Conservation (phyloP, 495 filamentous ascomycete species). For the Delitschia confertaspora region DNA sequence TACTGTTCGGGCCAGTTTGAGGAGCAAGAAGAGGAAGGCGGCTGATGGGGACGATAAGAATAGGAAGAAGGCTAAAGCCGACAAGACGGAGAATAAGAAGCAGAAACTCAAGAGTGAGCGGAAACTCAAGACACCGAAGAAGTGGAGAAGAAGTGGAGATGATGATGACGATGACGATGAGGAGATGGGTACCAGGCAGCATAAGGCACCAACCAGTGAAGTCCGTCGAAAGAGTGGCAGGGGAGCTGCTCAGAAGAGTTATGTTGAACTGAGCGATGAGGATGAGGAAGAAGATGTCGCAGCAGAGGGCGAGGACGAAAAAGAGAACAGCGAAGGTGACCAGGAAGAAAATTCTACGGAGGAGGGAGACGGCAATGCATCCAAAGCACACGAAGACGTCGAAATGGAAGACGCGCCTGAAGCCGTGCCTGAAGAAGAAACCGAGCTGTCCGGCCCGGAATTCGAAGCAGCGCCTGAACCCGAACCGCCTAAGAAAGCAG, state of each 20-base stretch:
- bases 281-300: slow-evolving; percentile 52
- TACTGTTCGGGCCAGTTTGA: slow-evolving; percentile 41
- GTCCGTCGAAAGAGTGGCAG: slow-evolving; percentile 38
- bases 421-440: slow-evolving; percentile 5
- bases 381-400: slow-evolving; percentile 10
- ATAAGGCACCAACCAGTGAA: slow-evolving; percentile 27
- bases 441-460: slow-evolving; percentile 1
- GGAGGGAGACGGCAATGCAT: slow-evolving; percentile 14
- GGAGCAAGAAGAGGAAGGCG: slow-evolving; percentile 30
- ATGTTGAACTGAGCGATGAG: slow-evolving; percentile 49
- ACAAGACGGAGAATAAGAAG: slow-evolving; percentile 28
- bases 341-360: slow-evolving; percentile 25
- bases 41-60: slow-evolving; percentile 5
- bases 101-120: slow-evolving; percentile 38
- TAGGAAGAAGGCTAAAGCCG: slow-evolving; percentile 38
- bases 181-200: not conserved
- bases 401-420: slow-evolving; percentile 9
- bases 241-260: slow-evolving; percentile 37
- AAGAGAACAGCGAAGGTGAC: slow-evolving; percentile 19
- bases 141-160: slow-evolving; percentile 35
- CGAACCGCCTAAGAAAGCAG: not conserved
- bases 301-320: slow-evolving; percentile 33
- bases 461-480: not conserved
- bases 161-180: slow-evolving; percentile 15
- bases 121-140: slow-evolving; percentile 36